phyloP scores from a whole-genome alignment of 2,329 filamentous ascomycete genomes.

The Davidsoniella australis region DNA sequence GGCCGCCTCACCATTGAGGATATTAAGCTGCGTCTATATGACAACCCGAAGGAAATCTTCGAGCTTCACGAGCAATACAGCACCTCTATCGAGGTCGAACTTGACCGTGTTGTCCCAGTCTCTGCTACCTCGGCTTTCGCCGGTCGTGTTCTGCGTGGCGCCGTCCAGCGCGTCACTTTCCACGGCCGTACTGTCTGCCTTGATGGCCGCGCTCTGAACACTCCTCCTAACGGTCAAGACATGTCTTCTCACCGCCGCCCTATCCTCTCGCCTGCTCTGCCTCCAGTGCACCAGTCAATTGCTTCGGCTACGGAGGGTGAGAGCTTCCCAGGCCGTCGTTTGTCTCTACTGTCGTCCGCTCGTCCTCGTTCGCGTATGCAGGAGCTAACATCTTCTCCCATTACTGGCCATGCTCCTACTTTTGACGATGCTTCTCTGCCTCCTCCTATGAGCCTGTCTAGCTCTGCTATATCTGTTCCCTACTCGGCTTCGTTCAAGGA shows the following conservation, averaged over 20 bases:
- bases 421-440: constrained; percentile 8
- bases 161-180: constrained; percentile 61
- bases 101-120: constrained; percentile 40
- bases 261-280: constrained; percentile 40
- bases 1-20: constrained; percentile 59
- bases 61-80: constrained; percentile 67
- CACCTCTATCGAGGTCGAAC: constrained; percentile 56
- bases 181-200: constrained; percentile 58
- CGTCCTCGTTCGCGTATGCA: constrained; percentile 10
- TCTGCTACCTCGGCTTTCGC: constrained; percentile 43
- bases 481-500: constrained; percentile 59
- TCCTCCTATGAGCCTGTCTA: constrained; percentile 8
- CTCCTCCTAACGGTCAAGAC: constrained; percentile 46
- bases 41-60: constrained; percentile 67
- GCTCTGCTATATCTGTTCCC: constrained; percentile 4
- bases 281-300: constrained; percentile 21
- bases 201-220: constrained; percentile 43
- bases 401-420: neutral
- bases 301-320: constrained; percentile 7
- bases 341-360: constrained; percentile 17
- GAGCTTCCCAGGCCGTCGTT: constrained; percentile 16
- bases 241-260: constrained; percentile 53
- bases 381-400: constrained; percentile 5
- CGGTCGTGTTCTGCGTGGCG: constrained; percentile 49
- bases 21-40: constrained; percentile 52